Evolutionary conservation across 257 asterid species (phyloP), one percentile per base, ranked within the genome.

Genomic region (Solanum raphanifolium): DNA sequence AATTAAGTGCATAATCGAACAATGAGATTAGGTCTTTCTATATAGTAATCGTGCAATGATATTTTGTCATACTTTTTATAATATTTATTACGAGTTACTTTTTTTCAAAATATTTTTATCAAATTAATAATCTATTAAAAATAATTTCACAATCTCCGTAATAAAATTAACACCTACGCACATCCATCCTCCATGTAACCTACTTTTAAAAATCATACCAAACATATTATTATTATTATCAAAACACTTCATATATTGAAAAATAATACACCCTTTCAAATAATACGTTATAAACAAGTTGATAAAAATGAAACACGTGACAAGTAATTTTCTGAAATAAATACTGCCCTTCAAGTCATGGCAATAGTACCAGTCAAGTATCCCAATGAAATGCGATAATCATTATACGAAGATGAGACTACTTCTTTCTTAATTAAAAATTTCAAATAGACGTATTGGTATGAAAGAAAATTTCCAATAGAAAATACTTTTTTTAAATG

Each of bases 381-480:
- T n/a, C n/a, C 60, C n/a, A 52, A 18, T 7, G 9, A 52, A 52
- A 52, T 52, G 62, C 4, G 62, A 16, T 16, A 16, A 7, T 41
- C 48, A 41, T 39, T 7, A 7, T 38, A 38, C 3, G 0, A 1
- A 5, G 5, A 12, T 1, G 0, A 4, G 0, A 12, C 0, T 13
- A 0, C 15, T 48, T 5, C 9, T 52, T 6, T 52, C 0, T 52
- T 52, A 18, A 52, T 52, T 6, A 52, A 1, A 52, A 52, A 52
- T 52, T 18, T 52, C 4, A 18, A 18, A 52, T 52, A 16, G 0
- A 52, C 1, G 0, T 6, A 18, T 16, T 0, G 9, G 3, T 18
- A 18, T 16, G 6, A 0, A 16, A 48, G 2, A 48, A 15, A 16
- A 2, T 2, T 16, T 0, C 7, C 3, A 0, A 5, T 0, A 52